Conservation (phyloP, 805 yeast species). For the Ogataea henricii region DNA sequence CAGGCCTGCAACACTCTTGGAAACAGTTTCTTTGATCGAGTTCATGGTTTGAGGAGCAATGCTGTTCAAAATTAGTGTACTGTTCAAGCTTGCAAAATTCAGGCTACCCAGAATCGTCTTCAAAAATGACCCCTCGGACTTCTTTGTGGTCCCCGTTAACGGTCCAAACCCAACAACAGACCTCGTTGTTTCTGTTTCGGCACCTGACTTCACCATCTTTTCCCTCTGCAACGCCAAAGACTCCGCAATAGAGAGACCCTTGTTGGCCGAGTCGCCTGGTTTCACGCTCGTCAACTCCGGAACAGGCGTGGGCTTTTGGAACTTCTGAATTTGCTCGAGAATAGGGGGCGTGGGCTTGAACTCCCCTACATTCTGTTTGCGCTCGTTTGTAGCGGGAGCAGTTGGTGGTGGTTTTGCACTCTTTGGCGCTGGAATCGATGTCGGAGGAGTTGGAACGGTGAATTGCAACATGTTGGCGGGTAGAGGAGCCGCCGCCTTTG, state of each 20-base stretch:
- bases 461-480: constrained; percentile 20
- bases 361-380: neutral
- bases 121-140: constrained; percentile 18
- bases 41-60: constrained; percentile 16
- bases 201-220: constrained; percentile 34
- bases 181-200: neutral
- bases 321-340: constrained; percentile 23
- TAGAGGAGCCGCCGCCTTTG: constrained; percentile 8
- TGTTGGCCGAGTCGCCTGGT: constrained; percentile 14
- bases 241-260: constrained; percentile 56
- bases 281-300: constrained; percentile 1
- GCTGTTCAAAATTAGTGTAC: constrained; percentile 13
- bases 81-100: constrained; percentile 12
- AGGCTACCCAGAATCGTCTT: constrained; percentile 15
- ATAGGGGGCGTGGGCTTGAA: constrained; percentile 10
- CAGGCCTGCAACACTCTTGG: constrained; percentile 12
- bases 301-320: constrained; percentile 18
- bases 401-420: neutral
- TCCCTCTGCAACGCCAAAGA: constrained; percentile 57
- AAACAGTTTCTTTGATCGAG: constrained; percentile 19
- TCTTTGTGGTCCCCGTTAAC: constrained; percentile 9
- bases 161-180: neutral
- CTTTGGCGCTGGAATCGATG: constrained; percentile 14
- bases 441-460: constrained; percentile 18
- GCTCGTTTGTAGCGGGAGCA: too few species aligned